Evolutionary conservation across 2,329 filamentous ascomycete species (phyloP), one percentile per base, ranked within the genome.

Genomic region (Penicillium sp.): DNA sequence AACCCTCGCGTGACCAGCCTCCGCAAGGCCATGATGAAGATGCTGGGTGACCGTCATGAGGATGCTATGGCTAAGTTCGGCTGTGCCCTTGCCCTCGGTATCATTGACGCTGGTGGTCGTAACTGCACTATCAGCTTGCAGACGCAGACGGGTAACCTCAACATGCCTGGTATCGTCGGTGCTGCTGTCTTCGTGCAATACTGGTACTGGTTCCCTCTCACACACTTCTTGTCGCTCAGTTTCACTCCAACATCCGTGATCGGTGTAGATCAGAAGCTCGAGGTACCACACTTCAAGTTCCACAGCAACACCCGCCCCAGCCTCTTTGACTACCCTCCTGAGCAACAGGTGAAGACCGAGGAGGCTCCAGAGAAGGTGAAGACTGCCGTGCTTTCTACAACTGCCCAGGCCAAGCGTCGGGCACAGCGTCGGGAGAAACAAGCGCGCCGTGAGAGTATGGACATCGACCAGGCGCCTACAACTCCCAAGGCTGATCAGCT

Each of bases 201-300:
- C 77, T 99, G 93, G 93, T 99, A 99, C 77, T 99, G 93, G 93
- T 99, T 99, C 82, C 93, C 93, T 52, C 87, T 97, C 64, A 95
- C 93, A 27, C 93, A 99, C 73, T 99, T 99, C 82, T 72, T 99
- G 50, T 95, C 92, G 0, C 79, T 99, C 54, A 91, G 89, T 64
- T 97, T 99, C 74, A 90, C 89, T n/a, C 93, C 93, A 1, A 99
- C 95, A 1, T 88, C 93, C 1, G 88, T 99, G 65, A 96, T 97
- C 61, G 92, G 88, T 52, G 83, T 99, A 22, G 91, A 99, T 67
- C 87, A 95, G 65, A 89, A 96, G 65, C 80, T 99, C 12, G 89
- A 96, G 63, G 89, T 95, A 46, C 90, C 95, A 16, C 86, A 85
- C 66, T 91, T 96, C 81, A 95, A 95, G 70, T 95, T 96, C 77